These are phyloP conservation scores for Thielaviopsis ethacetica DNA, from an alignment of 2,329 filamentous ascomycete genomes.

Conservation along the genomic window DNA sequence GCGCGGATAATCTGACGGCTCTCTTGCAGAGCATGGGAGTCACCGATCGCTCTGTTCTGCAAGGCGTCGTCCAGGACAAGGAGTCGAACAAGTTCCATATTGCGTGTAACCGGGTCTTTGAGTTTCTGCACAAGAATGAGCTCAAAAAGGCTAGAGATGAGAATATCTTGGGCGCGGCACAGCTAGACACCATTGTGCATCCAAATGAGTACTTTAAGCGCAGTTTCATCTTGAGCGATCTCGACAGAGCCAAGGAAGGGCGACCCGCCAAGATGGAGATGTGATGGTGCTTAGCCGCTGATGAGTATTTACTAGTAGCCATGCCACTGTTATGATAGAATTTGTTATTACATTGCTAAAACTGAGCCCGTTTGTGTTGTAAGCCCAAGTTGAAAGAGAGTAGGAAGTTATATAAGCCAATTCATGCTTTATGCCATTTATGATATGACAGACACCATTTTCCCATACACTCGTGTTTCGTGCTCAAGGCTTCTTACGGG, in stretches of 20 bases:
- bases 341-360: too few species aligned
- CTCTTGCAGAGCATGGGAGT: constrained; percentile 69
- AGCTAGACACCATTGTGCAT: constrained; percentile 89
- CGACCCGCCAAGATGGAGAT: constrained; percentile 3
- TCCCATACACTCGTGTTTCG: too few species aligned
- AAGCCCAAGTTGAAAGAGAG: too few species aligned
- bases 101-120: constrained; percentile 94
- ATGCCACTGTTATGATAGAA: too few species aligned
- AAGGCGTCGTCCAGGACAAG: constrained; percentile 76
- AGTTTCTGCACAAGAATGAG: constrained; percentile 65
- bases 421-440: too few species aligned
- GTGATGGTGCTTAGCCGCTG: neutral
- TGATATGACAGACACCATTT: too few species aligned
- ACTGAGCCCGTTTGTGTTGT: too few species aligned
- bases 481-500: too few species aligned
- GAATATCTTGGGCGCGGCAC: constrained; percentile 50
- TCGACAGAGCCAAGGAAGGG: constrained; percentile 27
- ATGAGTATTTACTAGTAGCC: neutral
- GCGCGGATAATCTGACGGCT: constrained; percentile 63
- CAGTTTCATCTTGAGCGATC: constrained; percentile 74
- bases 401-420: too few species aligned
- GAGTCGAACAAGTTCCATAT: constrained; percentile 81
- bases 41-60: constrained; percentile 57
- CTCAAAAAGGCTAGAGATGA: constrained; percentile 64
- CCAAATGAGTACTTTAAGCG: constrained; percentile 97